A percentile compares a stretch with the other conserved stretches of the same genome.
Conservation (phyloP, 345 rosid genomes). For the Acer saccharum region DNA sequence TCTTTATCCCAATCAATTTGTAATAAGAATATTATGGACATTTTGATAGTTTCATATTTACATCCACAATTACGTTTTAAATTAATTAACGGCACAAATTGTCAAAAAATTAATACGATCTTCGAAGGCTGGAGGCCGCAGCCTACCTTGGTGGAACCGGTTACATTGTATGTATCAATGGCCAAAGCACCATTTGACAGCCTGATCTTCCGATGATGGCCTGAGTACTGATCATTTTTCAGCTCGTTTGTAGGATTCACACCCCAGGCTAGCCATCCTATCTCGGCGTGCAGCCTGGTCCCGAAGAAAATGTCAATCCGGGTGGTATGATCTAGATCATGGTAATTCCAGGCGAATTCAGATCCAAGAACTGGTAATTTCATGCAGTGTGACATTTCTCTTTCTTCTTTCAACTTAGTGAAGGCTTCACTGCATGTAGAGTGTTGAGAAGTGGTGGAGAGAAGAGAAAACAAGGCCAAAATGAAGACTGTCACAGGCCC, state of each 20-base stretch:
- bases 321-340: background rate
- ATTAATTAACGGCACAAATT: too few species aligned
- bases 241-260: constrained; percentile 42
- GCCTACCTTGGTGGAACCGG: constrained; percentile 29
- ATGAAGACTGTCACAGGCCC: background rate
- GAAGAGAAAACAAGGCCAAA: constrained; percentile 7
- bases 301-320: constrained; percentile 37
- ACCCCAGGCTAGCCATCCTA: constrained; percentile 67
- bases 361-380: constrained; percentile 34
- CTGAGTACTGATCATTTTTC: constrained; percentile 52
- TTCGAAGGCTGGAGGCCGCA: constrained; percentile 41
- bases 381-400: constrained; percentile 21
- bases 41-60: too few species aligned
- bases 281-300: background rate
- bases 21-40: too few species aligned
- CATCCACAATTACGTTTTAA: too few species aligned
- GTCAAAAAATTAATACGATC: constrained; percentile 6
- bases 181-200: constrained; percentile 8
- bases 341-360: constrained; percentile 34
- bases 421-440: constrained; percentile 19
- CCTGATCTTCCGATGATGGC: constrained; percentile 44
- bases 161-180: constrained; percentile 35
- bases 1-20: too few species aligned
- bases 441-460: background rate
- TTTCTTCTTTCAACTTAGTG: background rate